Conservation (phyloP, 1,284 basidiomycete genomes). For the Somion occarium region DNA sequence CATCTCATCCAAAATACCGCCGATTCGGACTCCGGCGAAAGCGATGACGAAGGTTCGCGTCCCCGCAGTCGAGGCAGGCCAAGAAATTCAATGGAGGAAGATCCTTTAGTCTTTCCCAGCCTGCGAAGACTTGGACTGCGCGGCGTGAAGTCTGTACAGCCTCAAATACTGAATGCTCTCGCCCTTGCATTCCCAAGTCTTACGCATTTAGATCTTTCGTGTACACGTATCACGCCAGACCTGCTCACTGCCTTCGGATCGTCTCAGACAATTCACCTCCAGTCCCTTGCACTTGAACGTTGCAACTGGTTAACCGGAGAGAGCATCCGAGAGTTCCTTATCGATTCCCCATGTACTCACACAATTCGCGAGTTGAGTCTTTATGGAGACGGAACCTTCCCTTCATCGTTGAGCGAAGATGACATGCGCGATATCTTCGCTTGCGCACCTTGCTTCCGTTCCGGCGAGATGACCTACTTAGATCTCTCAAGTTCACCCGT, state of each 20-base stretch:
- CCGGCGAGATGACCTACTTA: conserved; percentile 78
- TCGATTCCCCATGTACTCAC: conserved; percentile 62
- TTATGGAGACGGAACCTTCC: conserved; percentile 85
- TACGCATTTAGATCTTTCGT: conserved; percentile 88
- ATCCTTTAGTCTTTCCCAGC: conserved; percentile 65
- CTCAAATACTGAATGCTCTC: conserved; percentile 73
- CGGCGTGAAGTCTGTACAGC: conserved; percentile 74
- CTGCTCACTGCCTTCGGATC: conserved; percentile 68
- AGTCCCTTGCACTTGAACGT: conserved; percentile 83
- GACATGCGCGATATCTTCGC: conserved; percentile 72
- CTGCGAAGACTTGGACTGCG: conserved; percentile 83
- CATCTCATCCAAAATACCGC: conserved; percentile 44
- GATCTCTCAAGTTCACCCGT: conserved; percentile 86
- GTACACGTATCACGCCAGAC: conserved; percentile 77
- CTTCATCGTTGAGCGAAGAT: conserved; percentile 68
- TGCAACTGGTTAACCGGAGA: conserved; percentile 83
- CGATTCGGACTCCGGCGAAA: conserved; percentile 43
- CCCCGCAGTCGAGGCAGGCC: conserved; percentile 30
- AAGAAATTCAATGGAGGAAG: conserved; percentile 35
- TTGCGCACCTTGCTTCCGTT: conserved; percentile 77
- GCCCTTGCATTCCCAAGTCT: conserved; percentile 83
- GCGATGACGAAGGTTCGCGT: conserved; percentile 33
- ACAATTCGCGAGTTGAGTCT: conserved; percentile 79
- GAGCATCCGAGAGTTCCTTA: conserved; percentile 74
- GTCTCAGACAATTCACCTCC: conserved; percentile 61